Percentiles rank a stretch among this genome's conserved stretches.
These are phyloP conservation scores for Lachancea cidri DNA, from an alignment of 805 yeast species.

Conservation along the genomic window DNA sequence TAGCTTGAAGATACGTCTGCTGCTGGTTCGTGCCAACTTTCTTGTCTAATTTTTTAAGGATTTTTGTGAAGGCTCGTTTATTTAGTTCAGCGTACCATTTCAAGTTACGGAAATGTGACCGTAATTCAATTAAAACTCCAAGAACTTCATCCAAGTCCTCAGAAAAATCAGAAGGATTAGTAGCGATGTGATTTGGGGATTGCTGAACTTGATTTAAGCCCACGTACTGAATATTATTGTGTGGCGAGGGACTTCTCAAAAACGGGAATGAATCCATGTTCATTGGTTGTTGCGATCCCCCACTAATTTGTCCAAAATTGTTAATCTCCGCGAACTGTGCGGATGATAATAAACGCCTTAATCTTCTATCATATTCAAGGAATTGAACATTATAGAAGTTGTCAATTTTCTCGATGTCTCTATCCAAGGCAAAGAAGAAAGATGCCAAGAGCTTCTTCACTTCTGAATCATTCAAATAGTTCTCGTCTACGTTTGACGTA, in stretches of 20 bases:
- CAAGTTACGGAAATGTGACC: slow-evolving; percentile 71
- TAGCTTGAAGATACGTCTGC: slow-evolving; percentile 52
- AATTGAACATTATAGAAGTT: slow-evolving; percentile 69
- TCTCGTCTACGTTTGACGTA: slow-evolving; percentile 10
- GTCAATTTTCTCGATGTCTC: slow-evolving; percentile 78
- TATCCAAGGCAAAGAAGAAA: slow-evolving; percentile 73
- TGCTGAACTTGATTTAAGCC: neutral
- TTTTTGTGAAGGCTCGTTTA: slow-evolving; percentile 83
- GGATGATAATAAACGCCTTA: slow-evolving; percentile 43
- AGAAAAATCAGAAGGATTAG: slow-evolving; percentile 14
- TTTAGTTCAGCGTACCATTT: slow-evolving; percentile 94
- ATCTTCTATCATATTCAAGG: slow-evolving; percentile 67
- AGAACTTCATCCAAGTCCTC: slow-evolving; percentile 58
- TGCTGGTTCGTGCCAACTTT: slow-evolving; percentile 61
- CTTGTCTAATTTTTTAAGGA: slow-evolving; percentile 86
- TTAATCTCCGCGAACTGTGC: slow-evolving; percentile 22
- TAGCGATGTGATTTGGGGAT: slow-evolving; percentile 8
- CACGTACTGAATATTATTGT: neutral
- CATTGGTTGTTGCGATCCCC: slow-evolving; percentile 4
- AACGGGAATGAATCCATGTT: neutral
- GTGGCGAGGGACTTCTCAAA: neutral
- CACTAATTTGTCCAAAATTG: slow-evolving; percentile 4
- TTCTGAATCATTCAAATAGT: slow-evolving; percentile 34
- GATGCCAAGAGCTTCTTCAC: slow-evolving; percentile 48
- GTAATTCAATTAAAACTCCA: slow-evolving; percentile 66